Conservation (phyloP, 2,329 filamentous ascomycete species). For the Colletotrichum musae region DNA sequence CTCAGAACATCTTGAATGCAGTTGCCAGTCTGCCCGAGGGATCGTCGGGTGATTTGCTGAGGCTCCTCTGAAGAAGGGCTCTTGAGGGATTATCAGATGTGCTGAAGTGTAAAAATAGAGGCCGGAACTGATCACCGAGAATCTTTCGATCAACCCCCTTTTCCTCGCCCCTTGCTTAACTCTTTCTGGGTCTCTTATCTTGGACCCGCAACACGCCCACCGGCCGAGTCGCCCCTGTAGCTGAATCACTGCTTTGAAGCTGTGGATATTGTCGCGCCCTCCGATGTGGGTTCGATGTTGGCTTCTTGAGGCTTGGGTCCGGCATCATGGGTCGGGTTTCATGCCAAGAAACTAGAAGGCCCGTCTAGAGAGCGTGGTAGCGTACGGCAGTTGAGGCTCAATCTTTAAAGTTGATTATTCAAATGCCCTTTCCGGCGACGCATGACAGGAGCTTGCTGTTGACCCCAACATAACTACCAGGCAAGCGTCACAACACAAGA, state of each 20-base stretch:
- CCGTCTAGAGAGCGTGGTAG: not conserved
- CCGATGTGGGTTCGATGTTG: not conserved
- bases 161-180: not conserved
- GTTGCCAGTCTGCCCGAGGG: not conserved
- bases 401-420: not conserved
- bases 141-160: not conserved
- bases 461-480: too few relatives aligned
- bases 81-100: not conserved
- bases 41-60: not conserved
- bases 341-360: not conserved
- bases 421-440: not conserved
- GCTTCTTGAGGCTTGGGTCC: constrained; percentile 6
- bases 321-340: not conserved
- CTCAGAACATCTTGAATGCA: not conserved
- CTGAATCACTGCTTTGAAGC: not conserved
- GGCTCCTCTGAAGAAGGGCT: not conserved
- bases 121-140: not conserved
- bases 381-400: not conserved
- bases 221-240: not conserved
- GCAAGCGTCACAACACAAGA: too few relatives aligned
- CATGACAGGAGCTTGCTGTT: not conserved
- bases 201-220: constrained; percentile 13
- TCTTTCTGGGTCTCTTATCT: constrained; percentile 20
- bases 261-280: constrained; percentile 9
- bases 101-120: not conserved